These are phyloP conservation scores for Magnusiomyces ingens DNA, from an alignment of 1,139 yeast genomes.

Conservation along the genomic window DNA sequence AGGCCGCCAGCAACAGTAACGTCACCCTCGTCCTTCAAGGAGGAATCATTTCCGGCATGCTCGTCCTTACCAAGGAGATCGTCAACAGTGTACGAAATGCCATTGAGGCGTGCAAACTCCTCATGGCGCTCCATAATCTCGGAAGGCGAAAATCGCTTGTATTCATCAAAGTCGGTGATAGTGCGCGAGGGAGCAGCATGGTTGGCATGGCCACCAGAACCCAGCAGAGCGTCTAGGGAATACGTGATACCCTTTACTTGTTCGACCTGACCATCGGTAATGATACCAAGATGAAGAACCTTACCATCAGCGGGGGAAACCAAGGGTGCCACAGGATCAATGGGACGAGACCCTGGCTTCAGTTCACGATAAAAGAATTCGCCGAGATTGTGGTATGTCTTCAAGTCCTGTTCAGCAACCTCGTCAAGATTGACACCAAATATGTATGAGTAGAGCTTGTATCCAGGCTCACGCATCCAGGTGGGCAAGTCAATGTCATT, in stretches of 20 bases:
- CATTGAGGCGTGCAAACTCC: conserved; percentile 73
- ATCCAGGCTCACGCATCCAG: conserved; percentile 84
- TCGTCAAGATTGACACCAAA: conserved; percentile 91
- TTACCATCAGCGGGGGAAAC: conserved; percentile 95
- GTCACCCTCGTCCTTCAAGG: conserved; percentile 30
- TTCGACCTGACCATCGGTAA: conserved; percentile 78
- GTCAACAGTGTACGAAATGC: conserved; percentile 65
- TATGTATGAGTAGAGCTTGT: conserved; percentile 62
- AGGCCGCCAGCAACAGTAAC: conserved; percentile 23
- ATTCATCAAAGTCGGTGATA: conserved; percentile 38
- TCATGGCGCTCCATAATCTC: conserved; percentile 48
- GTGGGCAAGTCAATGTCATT: conserved; percentile 79
- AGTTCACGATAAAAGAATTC: conserved; percentile 88
- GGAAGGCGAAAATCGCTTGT: neutral
- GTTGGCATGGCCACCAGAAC: conserved; percentile 38
- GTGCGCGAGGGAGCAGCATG: conserved; percentile 58
- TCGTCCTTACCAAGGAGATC: conserved; percentile 51
- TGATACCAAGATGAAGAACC: conserved; percentile 76
- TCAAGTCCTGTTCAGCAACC: conserved; percentile 75
- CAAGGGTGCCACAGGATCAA: conserved; percentile 50
- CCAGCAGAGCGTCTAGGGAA: conserved; percentile 81
- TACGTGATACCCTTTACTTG: conserved; percentile 97
- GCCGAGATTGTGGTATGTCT: conserved; percentile 67
- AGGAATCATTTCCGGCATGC: conserved; percentile 9
- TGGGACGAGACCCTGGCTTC: conserved; percentile 73